A percentile compares a stretch with the other conserved stretches of the same genome.
These are phyloP conservation scores for Periconia sp. DNA, from an alignment of 2,329 filamentous ascomycete species.

Conservation along the genomic window DNA sequence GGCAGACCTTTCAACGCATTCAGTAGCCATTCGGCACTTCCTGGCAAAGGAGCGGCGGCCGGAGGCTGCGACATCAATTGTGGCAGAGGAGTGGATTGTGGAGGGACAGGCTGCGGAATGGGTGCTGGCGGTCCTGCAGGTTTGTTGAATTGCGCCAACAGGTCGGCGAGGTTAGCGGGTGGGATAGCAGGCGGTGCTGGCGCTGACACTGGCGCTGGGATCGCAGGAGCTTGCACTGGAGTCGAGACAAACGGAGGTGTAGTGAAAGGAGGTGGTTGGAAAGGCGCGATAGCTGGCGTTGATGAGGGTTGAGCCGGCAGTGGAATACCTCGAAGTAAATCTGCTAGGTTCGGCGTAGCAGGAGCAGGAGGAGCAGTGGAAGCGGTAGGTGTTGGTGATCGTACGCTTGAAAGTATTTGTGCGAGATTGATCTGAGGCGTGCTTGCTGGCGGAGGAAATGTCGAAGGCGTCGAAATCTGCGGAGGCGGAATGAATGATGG, in stretches of 20 bases:
- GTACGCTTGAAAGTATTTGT: slow-evolving; percentile 35
- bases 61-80: slow-evolving; percentile 25
- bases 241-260: slow-evolving; percentile 28
- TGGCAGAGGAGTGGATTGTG: slow-evolving; percentile 21
- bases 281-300: slow-evolving; percentile 29
- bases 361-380: slow-evolving; percentile 26
- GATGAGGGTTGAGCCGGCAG: slow-evolving; percentile 32
- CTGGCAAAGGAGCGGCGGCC: slow-evolving; percentile 19
- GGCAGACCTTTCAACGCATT: slow-evolving; percentile 36
- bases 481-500: slow-evolving; percentile 35
- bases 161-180: slow-evolving; percentile 32
- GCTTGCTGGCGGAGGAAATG: slow-evolving; percentile 25
- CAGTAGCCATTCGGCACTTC: slow-evolving; percentile 39
- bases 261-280: slow-evolving; percentile 36
- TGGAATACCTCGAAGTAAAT: slow-evolving; percentile 35
- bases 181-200: slow-evolving; percentile 29
- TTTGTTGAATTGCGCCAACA: slow-evolving; percentile 41
- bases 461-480: slow-evolving; percentile 25
- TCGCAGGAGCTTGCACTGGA: slow-evolving; percentile 21
- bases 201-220: slow-evolving; percentile 31
- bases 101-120: slow-evolving; percentile 20
- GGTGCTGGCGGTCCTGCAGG: slow-evolving; percentile 23
- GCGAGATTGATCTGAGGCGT: slow-evolving; percentile 33
- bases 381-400: slow-evolving; percentile 23
- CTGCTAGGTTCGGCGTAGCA: slow-evolving; percentile 33